Evolutionary conservation across 202 grass and related monocot species (phyloP), one percentile per base, ranked within the genome.

Genomic region (Carex arenaria): DNA sequence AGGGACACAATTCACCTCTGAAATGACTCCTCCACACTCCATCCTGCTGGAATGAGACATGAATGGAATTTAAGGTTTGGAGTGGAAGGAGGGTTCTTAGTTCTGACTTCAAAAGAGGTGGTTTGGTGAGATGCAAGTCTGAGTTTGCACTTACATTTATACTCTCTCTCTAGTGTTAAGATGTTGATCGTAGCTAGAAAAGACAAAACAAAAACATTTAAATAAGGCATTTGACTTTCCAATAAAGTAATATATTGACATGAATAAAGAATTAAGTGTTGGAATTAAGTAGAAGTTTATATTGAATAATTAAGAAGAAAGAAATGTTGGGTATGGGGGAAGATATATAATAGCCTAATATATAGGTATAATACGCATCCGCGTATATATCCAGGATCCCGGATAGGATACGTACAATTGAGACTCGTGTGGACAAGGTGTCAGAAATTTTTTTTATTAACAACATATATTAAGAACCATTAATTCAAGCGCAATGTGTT

Each of bases 21-120:
- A 47, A 19, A 82, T 77, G 72, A 87, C 90, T 71, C 84, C 85
- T 63, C 77, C 80, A 84, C 82, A 79, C 90, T 92, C 93, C 90
- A 95, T 90, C 80, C 15, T 82, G 68, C n/a, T 82, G 68, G 56
- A 63, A 72, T 49, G 73, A 87, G 38, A 71, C 15, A 80, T 28
- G 17, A 65, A 65, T 10, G 26, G 10, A 81, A 65, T 47, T 66
- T 38, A 26, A 86, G n/a, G 61, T 4, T 60, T 59, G 30, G 32
- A 69, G 28, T 30, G 49, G 32, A 60, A 69, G 64, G 76, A 80
- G 76, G 4, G 14, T 81, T 61, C n/a, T 64, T 26, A 22, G 14
- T 81, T 61, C n/a, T 64, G 26, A 22, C 10, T 47, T 47, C 18
- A 72, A 51, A 53, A 49, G 73, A 59, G 19, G 36, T 80, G 54